Evolutionary conservation across 805 yeast species (phyloP).

Genomic region (Ogataea methylovora): DNA sequence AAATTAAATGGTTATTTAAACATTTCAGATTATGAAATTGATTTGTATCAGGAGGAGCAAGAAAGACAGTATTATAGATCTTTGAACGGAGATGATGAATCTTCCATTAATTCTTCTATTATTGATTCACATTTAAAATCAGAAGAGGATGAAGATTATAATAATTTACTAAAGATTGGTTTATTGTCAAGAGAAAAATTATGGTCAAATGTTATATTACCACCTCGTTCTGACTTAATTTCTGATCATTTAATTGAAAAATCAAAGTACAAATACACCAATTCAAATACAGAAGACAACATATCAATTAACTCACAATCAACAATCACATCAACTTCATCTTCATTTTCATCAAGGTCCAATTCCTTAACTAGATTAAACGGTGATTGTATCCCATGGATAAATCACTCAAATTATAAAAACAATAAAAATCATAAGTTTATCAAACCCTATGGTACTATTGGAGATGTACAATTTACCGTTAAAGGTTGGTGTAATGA

Average conservation of each 20-base stretch:
- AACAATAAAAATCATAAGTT: constrained; percentile 1
- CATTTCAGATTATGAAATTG: constrained; percentile 26
- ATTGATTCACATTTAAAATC: background rate
- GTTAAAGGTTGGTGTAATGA: constrained; percentile 44
- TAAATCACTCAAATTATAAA: constrained; percentile 4
- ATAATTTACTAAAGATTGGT: constrained; percentile 27
- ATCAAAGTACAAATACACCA: background rate
- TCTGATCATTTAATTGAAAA: background rate
- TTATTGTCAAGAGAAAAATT: constrained; percentile 39
- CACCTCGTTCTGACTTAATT: constrained; percentile 37
- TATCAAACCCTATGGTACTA: constrained; percentile 20
- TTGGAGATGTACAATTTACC: constrained; percentile 33
- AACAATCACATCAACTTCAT: background rate
- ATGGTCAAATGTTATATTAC: constrained; percentile 46
- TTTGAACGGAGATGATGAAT: background rate
- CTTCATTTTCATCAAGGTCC: too few species aligned
- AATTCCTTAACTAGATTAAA: constrained; percentile 16
- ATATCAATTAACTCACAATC: constrained; percentile 2
- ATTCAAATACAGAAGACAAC: background rate
- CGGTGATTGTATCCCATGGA: constrained; percentile 20
- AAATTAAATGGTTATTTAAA: constrained; percentile 25
- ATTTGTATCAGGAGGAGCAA: constrained; percentile 18
- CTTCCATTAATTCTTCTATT: constrained; percentile 7
- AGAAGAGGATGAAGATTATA: constrained; percentile 3
- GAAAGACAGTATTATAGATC: constrained; percentile 3